Base-by-base conservation (phyloP, 306 rosid species). In the Fragaria nilgerrensis region DNA sequence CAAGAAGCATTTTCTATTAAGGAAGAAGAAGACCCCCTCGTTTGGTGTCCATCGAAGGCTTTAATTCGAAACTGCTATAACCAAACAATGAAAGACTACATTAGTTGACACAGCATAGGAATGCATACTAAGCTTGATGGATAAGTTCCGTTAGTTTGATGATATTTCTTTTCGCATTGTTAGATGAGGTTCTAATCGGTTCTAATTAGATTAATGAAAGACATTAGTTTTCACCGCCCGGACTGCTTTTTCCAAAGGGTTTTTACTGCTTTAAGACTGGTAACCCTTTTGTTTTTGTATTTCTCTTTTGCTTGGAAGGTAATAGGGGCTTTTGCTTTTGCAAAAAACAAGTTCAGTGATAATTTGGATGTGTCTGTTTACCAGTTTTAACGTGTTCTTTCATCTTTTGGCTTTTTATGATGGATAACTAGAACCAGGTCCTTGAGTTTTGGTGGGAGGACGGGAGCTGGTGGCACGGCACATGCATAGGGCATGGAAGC, bases 301-400 rank as follows among this genome's bases (percentile, higher is more conserved):
- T 7, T 55, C 50, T 73, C 63, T 34, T 65, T 39, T 37, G 50
- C 37, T 73, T 32, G 32, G 78, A 62, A 75, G 70, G 79, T 75
- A 73, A 80, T 47, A 10, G 13, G 34, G 4, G 74, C 88, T 87
- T 89, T 89, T 78, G 56, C 90, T 86, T 87, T 77, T 39, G 80
- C 78, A 65, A 82, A 83, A 36, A 82, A 75, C 62, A 84, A 70
- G 74, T 48, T 63, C 67, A 19, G 2, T 74, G 55, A 73, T 55
- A n/a, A 2, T 39, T 14, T 53, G 66, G 29, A 27, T 12, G 66
- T 2, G 13, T 39, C 5, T 34, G 15, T 68, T 52, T 43, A 23
- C 77, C 25, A 25, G 16, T 14, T 75, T 39, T 19, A 44, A 36
- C 47, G n/a, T 17, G 70, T 36, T 75, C 59, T 12, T 43, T 25